Evolutionary conservation across 2,329 filamentous ascomycete species (phyloP).

Genomic region (Albifimbria verrucaria): DNA sequence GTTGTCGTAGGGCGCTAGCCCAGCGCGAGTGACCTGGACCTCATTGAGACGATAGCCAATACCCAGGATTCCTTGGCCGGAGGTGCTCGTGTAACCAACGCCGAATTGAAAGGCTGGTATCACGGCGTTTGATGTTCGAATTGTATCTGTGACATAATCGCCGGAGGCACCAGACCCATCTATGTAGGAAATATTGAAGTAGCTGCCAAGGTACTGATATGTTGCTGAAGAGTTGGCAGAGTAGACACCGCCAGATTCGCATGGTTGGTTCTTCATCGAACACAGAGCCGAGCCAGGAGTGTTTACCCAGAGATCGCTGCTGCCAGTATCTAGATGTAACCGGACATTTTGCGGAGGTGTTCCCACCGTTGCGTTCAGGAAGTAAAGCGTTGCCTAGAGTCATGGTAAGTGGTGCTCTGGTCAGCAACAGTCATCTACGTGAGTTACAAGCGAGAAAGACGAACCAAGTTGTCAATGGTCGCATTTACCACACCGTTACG

Average conservation of each 20-base stretch:
- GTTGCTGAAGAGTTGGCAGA: conserved; percentile 69
- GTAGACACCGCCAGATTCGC: conserved; percentile 64
- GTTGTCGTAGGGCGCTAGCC: conserved; percentile 59
- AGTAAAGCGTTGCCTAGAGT: conserved; percentile 58
- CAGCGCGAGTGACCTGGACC: conserved; percentile 61
- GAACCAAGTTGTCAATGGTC: conserved; percentile 55
- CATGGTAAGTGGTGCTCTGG: not conserved
- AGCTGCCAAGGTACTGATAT: conserved; percentile 67
- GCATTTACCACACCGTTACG: conserved; percentile 40
- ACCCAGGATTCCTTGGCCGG: conserved; percentile 72
- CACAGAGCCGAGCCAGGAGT: conserved; percentile 61
- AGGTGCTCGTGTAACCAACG: conserved; percentile 62
- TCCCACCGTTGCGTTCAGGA: conserved; percentile 59
- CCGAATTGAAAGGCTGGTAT: conserved; percentile 66
- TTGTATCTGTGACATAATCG: conserved; percentile 75
- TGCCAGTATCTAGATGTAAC: conserved; percentile 65
- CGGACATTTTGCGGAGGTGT: conserved; percentile 57
- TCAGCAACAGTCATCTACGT: not conserved
- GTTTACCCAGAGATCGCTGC: conserved; percentile 71
- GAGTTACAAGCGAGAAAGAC: conserved; percentile 9
- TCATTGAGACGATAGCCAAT: conserved; percentile 82
- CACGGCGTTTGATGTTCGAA: conserved; percentile 54
- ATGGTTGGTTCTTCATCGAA: conserved; percentile 42
- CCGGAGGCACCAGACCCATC: conserved; percentile 75
- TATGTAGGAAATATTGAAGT: conserved; percentile 86